A percentile compares a stretch with the other conserved stretches of the same genome.
Conservation (phyloP, 148 eudicot genomes). For the Euryodendron excelsum region DNA sequence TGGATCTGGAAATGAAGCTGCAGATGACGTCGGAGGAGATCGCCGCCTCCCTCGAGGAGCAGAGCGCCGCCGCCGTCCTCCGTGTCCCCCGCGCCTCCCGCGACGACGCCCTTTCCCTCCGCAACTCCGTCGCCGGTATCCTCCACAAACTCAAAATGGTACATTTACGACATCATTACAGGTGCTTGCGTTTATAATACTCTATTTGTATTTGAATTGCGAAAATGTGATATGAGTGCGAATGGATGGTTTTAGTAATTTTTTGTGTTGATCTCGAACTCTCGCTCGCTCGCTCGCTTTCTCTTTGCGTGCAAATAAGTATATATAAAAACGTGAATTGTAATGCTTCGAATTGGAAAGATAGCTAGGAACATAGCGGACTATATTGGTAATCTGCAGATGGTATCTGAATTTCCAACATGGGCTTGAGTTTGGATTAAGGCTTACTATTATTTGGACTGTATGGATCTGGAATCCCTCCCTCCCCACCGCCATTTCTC, state of each 20-base stretch:
- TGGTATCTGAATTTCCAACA: background rate
- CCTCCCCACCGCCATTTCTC: background rate
- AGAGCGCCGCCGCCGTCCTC: conserved; percentile 79
- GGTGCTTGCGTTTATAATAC: background rate
- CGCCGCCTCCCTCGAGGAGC: conserved; percentile 83
- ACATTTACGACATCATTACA: background rate
- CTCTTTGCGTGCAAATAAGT: too few relatives aligned
- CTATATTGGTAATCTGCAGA: background rate
- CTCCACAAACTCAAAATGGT: conserved; percentile 73
- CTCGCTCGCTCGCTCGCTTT: too few relatives aligned
- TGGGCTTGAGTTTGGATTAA: background rate
- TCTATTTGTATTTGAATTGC: background rate
- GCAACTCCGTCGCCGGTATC: conserved; percentile 66
- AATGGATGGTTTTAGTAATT: background rate
- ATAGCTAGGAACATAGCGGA: background rate
- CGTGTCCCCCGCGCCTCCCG: conserved; percentile 98
- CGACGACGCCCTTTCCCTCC: conserved; percentile 78
- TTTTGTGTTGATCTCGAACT: too few relatives aligned
- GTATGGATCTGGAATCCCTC: background rate
- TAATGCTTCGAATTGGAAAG: background rate
- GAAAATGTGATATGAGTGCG: background rate
- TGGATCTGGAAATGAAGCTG: conserved; percentile 91
- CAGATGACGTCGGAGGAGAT: conserved; percentile 93
- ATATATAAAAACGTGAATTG: background rate
- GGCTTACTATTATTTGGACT: background rate